Evolutionary conservation across 2,329 filamentous ascomycete genomes (phyloP).

Genomic region (Arthrinium puccinioides): DNA sequence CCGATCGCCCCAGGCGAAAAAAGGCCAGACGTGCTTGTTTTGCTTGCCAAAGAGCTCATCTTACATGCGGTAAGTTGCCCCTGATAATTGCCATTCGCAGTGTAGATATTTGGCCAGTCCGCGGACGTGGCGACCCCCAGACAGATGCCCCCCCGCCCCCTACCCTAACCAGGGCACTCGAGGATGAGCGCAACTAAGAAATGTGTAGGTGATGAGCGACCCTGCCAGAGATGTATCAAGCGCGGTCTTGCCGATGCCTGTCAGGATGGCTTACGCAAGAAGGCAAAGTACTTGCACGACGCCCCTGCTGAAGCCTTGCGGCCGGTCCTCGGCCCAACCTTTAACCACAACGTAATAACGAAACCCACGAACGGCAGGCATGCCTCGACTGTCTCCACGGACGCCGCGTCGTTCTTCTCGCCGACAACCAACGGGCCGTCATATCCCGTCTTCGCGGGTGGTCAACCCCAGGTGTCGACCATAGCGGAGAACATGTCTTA

Average conservation of each 20-base stretch:
- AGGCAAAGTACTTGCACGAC: constrained; percentile 98
- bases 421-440: constrained; percentile 34
- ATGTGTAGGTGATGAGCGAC: constrained; percentile 86
- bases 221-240: constrained; percentile 90
- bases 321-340: constrained; percentile 71
- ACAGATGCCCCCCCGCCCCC: too few relatives aligned
- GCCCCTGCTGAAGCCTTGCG: constrained; percentile 82
- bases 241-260: constrained; percentile 84
- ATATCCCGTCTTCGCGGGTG: constrained; percentile 45
- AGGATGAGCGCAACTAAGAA: too few relatives aligned
- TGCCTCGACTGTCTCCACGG: constrained; percentile 37
- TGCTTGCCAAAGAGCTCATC: constrained; percentile 92
- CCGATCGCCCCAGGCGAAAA: constrained; percentile 80
- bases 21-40: constrained; percentile 94
- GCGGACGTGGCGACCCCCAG: too few relatives aligned
- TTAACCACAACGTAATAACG: constrained; percentile 50
- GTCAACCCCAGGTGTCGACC: constrained; percentile 33
- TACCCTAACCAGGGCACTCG: too few relatives aligned
- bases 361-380: constrained; percentile 39
- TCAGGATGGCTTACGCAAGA: constrained; percentile 94
- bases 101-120: too few relatives aligned
- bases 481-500: constrained; percentile 47
- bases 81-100: too few relatives aligned
- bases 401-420: constrained; percentile 40
- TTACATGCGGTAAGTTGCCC: constrained; percentile 84